These are phyloP conservation scores for Flaveria trinervia DNA, from an alignment of 129 eudicot species.

Conservation along the genomic window DNA sequence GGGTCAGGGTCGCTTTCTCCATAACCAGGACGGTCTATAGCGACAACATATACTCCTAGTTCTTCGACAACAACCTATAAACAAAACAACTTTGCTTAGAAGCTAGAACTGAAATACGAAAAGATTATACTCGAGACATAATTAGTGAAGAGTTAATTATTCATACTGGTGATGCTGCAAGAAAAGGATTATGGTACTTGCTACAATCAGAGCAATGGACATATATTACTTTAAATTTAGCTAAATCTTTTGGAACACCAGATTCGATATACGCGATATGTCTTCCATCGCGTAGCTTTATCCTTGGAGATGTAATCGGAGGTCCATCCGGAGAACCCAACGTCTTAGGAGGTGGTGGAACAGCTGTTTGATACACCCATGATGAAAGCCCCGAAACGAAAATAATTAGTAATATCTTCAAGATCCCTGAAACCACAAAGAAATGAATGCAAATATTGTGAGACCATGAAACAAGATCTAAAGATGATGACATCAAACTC, in stretches of 20 bases:
- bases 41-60: constrained; percentile 55
- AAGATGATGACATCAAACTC: too few relatives aligned
- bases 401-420: constrained; percentile 28
- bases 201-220: constrained; percentile 61
- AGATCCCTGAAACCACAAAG: background rate
- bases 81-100: background rate
- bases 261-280: constrained; percentile 61
- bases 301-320: constrained; percentile 62
- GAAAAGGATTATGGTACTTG: constrained; percentile 53
- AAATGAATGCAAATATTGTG: background rate
- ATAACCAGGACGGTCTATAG: constrained; percentile 78
- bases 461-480: too few relatives aligned
- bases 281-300: constrained; percentile 79
- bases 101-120: background rate
- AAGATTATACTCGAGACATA: background rate
- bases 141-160: background rate
- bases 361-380: constrained; percentile 59
- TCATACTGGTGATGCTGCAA: constrained; percentile 49
- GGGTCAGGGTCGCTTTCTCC: constrained; percentile 86
- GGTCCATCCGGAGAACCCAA: constrained; percentile 69
- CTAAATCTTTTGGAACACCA: constrained; percentile 65
- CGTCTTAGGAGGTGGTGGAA: constrained; percentile 67
- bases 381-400: constrained; percentile 48
- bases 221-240: constrained; percentile 59
- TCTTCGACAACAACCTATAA: constrained; percentile 51